Evolutionary conservation across 306 rosid species (phyloP).

Genomic region (Pachyrhizus erosus): DNA sequence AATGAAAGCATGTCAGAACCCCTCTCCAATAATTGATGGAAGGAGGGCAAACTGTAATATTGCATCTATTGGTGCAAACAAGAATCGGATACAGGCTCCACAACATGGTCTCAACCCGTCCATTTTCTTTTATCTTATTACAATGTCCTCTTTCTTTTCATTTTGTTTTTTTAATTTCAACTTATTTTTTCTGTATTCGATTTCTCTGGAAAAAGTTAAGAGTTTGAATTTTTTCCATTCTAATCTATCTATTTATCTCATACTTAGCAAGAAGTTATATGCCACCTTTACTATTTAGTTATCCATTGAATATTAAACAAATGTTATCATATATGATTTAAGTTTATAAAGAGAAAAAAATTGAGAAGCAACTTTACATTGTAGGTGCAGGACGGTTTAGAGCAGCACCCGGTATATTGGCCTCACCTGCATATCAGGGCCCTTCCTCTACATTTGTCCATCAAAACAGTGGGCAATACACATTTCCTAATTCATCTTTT

Average conservation of each 20-base stretch:
- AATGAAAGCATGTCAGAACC: conserved; percentile 78
- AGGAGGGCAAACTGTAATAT: conserved; percentile 88
- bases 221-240: not conserved
- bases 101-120: conserved; percentile 62
- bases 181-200: not conserved
- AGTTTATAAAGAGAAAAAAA: not conserved
- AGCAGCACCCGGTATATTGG: conserved; percentile 59
- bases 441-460: conserved; percentile 60
- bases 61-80: conserved; percentile 84
- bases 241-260: not conserved
- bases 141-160: not conserved
- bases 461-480: conserved; percentile 64
- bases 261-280: not conserved
- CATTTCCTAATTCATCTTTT: conserved; percentile 69
- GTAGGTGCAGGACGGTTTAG: conserved; percentile 60
- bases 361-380: not conserved
- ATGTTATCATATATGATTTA: not conserved
- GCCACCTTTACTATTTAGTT: not conserved
- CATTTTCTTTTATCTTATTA: not conserved
- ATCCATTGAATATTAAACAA: conserved; percentile 24
- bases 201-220: not conserved
- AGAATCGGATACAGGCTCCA: conserved; percentile 61
- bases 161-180: not conserved
- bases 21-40: conserved; percentile 91
- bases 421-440: conserved; percentile 63